Evolutionary conservation across 352 stramenopile species (phyloP).

Genomic region (Phytopythium montanum): DNA sequence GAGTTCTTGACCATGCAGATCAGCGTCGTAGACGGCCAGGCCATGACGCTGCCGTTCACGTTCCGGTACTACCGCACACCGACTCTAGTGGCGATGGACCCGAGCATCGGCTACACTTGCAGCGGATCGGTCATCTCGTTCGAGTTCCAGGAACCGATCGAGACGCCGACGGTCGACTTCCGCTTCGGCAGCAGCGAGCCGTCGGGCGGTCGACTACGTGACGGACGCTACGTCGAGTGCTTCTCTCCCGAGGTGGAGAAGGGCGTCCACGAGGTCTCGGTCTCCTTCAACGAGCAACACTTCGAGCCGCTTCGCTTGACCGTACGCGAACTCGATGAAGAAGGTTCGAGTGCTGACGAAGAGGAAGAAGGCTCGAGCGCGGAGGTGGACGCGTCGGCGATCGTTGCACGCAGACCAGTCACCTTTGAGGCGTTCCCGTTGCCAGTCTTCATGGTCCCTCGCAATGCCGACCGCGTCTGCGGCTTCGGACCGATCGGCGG

Average conservation of each 20-base stretch:
- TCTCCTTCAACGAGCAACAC: conserved; percentile 72
- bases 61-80: conserved; percentile 60
- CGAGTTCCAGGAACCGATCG: conserved; percentile 52
- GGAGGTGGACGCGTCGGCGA: background rate
- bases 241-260: conserved; percentile 47
- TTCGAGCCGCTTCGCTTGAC: conserved; percentile 32
- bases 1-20: conserved; percentile 48
- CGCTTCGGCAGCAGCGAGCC: conserved; percentile 40
- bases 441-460: conserved; percentile 49
- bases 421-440: conserved; percentile 53
- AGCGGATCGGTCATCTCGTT: conserved; percentile 63
- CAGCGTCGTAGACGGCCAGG: conserved; percentile 50
- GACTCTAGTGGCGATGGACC: conserved; percentile 45
- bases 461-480: conserved; percentile 36
- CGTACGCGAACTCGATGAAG: background rate
- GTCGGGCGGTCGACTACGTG: conserved; percentile 28
- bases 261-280: conserved; percentile 35
- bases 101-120: conserved; percentile 53
- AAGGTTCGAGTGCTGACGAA: background rate
- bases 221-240: conserved; percentile 55
- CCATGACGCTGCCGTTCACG: conserved; percentile 38
- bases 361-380: background rate
- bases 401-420: background rate
- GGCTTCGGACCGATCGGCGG: conserved; percentile 45
- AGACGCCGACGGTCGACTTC: conserved; percentile 56